These are phyloP conservation scores for Sophora flavescens DNA, from an alignment of 306 rosid species.

Conservation along the genomic window DNA sequence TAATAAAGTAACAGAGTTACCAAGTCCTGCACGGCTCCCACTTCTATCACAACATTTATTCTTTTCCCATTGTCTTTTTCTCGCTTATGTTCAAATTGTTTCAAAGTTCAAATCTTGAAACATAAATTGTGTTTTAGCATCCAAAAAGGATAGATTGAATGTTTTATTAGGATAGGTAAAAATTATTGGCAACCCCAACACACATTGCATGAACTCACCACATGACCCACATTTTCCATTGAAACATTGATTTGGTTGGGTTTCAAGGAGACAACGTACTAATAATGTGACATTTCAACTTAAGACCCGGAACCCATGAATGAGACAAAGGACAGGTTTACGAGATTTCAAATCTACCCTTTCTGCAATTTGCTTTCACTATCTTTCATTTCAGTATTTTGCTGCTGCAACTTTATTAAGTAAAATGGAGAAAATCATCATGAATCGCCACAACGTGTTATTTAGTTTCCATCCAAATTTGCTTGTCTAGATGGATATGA, in stretches of 20 bases:
- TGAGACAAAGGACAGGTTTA: conserved; percentile 3
- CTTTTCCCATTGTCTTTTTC: neutral
- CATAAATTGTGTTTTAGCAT: neutral
- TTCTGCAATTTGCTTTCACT: conserved; percentile 34
- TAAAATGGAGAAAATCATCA: neutral
- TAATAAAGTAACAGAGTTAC: conserved; percentile 4
- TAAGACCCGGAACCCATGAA: conserved; percentile 28
- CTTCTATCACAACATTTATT: neutral
- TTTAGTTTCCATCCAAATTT: too few species aligned
- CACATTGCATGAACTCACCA: conserved; percentile 14
- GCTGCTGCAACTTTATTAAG: too few species aligned
- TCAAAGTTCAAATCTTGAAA: conserved; percentile 2
- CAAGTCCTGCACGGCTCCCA: conserved; percentile 3
- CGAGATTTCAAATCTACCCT: conserved; percentile 45
- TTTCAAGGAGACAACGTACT: conserved; percentile 36
- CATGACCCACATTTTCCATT: conserved; percentile 25
- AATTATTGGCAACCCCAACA: conserved; percentile 20
- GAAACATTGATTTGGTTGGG: conserved; percentile 35
- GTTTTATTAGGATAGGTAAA: neutral
- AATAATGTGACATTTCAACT: conserved; percentile 23
- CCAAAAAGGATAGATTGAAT: neutral
- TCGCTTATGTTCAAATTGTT: neutral
- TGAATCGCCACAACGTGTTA: too few species aligned
- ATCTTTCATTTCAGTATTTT: conserved; percentile 3
- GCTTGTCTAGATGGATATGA: too few species aligned